phyloP scores from a whole-genome alignment of 148 eudicot genomes.

The Diospyros lotus region DNA sequence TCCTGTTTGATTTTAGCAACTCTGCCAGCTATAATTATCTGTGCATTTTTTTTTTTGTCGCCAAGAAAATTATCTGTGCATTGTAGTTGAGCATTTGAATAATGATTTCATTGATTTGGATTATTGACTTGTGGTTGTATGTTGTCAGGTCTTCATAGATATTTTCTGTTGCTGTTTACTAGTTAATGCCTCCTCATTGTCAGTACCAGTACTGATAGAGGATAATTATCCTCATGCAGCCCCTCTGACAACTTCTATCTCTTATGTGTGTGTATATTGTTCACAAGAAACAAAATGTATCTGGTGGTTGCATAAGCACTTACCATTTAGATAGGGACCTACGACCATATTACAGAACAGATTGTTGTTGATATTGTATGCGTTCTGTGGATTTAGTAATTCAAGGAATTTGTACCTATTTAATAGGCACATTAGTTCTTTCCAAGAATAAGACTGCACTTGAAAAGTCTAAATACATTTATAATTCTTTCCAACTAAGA shows the following conservation, averaged over 20 bases:
- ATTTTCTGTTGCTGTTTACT: not conserved
- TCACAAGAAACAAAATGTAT: not conserved
- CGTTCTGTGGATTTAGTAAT: not conserved
- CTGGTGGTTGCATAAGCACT: not conserved
- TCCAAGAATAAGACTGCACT: not conserved
- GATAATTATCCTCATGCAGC: not conserved
- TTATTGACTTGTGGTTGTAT: not conserved
- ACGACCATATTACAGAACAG: not conserved
- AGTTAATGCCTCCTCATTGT: too few species aligned
- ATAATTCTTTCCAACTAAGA: too few species aligned
- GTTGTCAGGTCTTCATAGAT: not conserved
- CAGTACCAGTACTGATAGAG: not conserved
- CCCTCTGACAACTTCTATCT: not conserved
- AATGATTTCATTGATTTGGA: not conserved
- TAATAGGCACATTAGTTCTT: not conserved
- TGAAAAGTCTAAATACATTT: too few species aligned
- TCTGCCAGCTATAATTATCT: too few species aligned
- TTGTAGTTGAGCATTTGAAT: too few species aligned
- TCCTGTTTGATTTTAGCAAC: too few species aligned
- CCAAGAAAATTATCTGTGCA: too few species aligned
- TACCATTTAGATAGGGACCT: not conserved
- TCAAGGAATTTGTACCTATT: not conserved
- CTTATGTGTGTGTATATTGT: not conserved
- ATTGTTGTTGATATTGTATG: not conserved
- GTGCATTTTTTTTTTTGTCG: too few species aligned